Percentiles rank a stretch among this genome's conserved stretches.
Evolutionary conservation across 257 asterid genomes (phyloP).

Genomic region (Solanum stenotomum): DNA sequence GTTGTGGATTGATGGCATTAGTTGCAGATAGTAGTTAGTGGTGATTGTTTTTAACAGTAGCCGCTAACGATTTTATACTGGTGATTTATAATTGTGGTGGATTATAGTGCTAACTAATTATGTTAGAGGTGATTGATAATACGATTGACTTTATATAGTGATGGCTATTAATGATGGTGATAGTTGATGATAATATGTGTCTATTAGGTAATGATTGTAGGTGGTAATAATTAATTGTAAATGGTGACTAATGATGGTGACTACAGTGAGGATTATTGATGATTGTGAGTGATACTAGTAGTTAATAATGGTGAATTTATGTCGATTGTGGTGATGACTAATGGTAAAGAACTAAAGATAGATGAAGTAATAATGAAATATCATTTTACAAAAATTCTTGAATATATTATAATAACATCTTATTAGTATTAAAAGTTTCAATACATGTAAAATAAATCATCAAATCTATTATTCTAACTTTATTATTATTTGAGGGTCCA

Average conservation of each 20-base stretch:
- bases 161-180: background rate
- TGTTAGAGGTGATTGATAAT: background rate
- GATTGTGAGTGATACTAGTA: background rate
- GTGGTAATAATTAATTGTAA: background rate
- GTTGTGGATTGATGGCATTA: background rate
- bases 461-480: background rate
- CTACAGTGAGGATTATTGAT: background rate
- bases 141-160: background rate
- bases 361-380: background rate
- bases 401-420: background rate
- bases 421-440: too few relatives aligned
- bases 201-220: background rate
- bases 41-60: background rate
- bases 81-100: background rate
- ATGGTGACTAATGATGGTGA: background rate
- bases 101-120: background rate
- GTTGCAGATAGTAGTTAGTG: background rate
- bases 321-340: background rate
- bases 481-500: background rate
- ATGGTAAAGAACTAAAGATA: background rate
- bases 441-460: background rate
- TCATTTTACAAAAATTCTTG: background rate
- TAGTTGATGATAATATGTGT: background rate
- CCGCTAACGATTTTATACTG: background rate
- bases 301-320: background rate